Base-by-base conservation (phyloP, 2,329 filamentous ascomycete genomes). In the Sclerotinia borealis region DNA sequence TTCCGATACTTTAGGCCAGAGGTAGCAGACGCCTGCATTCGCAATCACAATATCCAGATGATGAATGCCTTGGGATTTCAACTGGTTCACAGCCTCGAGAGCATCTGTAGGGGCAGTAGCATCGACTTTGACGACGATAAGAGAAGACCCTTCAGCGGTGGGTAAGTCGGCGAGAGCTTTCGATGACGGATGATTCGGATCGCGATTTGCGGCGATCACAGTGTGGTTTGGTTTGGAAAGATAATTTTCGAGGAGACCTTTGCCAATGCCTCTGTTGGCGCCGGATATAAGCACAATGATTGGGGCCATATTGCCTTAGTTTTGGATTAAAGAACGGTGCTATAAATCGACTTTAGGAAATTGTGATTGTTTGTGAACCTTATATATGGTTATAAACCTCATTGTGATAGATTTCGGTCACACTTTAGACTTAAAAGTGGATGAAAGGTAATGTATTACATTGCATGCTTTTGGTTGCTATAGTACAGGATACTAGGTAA, bases 71-170 rank as follows among this genome's bases (percentile, higher is more conserved):
- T 50, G 48, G 11, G 48, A 13, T 34, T 15, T 29, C 29, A 79
- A 70, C 2, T 73, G 67, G 36, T 72, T 59, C 1, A 77, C 72
- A 2, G 77, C 77, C 19, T 71, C 67, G 1, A 69, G 67, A 0
- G 79, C 68, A 62, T 79, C 77, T 0, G 69, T 68, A 19, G 75
- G 71, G 11, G 73, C 71, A 2, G 68, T 69, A 1, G 75, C 72
- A 50, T 83, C 80, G 65, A 81, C 70, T 66, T 79, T 77, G 36
- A 80, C 70, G 22, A 80, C 64, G 37, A 81, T 71, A 31, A 83
- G 68, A 1, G 64, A 68, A 51, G 74, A 79, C 29, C 54, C 64
- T 43, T 43, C 34, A 4, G 59, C 67, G 11, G 64, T 43, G 6
- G 70, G 66, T 4, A 75, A 58, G 3, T 63, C 52, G 6, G 67